Base-by-base conservation (phyloP, 495 filamentous ascomycete genomes). In the Neurospora hispaniola region DNA sequence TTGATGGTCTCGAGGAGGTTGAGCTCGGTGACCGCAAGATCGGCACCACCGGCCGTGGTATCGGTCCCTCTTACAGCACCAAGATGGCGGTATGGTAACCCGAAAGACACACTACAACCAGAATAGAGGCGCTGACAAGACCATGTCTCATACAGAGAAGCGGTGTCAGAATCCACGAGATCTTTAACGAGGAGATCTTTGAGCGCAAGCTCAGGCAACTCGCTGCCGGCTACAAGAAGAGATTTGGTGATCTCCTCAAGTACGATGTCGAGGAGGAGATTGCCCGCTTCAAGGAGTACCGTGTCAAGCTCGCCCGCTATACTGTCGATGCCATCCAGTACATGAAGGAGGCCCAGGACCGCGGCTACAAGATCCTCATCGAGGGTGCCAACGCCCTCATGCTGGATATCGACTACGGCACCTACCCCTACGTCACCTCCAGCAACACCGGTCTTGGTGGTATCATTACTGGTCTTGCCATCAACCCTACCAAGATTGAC, bases 311-410 rank as follows among this genome's bases (percentile, higher is more conserved):
- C n/a, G 84, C 84, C 71, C 85, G 86, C 42, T 93, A 88, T 77
- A 85, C 92, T 72, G 85, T 95, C 74, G 93, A 97, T 78, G 87
- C 88, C 20, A 81, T 92, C 41, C 80, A 86, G 43, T 86, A 90
- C 75, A 83, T 93, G 72, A 78, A 82, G 54, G 78, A 80, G 7
- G 88, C 86, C 18, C 86, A 90, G 74, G 83, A 88, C 71, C 80
- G 86, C 76, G 88, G 90, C 23, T 84, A 85, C 70, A 87, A 87
- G 73, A 91, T 94, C 74, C 85, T 97, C 9, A 88, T 97, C 44
- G 94, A 98, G 82, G 93, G 93, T 72, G 91, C 92, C n/a, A 93
- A 97, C 75, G 93, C 93, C n/a, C 83, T 94, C 70, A 91, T 83
- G 75, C 74, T 84, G 48, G 81, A 84, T 42, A 82, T 81, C 23